Conservation (phyloP, 805 yeast species). For the Clavispora asparagi region DNA sequence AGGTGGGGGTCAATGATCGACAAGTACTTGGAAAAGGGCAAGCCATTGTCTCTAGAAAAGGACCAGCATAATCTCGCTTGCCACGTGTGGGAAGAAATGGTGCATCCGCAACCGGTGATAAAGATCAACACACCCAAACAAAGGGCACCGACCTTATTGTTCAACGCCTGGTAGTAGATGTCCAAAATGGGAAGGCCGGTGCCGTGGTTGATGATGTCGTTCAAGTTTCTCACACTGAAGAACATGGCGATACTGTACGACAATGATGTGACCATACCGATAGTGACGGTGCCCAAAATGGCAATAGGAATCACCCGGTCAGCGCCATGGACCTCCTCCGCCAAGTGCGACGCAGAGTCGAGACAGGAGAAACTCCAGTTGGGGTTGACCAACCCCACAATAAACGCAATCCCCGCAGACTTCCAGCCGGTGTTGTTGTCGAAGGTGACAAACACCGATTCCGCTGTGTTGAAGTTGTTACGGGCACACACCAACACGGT, state of each 20-base stretch:
- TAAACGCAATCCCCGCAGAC: slow-evolving; percentile 16
- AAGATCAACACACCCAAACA: slow-evolving; percentile 31
- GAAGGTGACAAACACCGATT: slow-evolving; percentile 22
- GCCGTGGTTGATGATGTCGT: slow-evolving; percentile 20
- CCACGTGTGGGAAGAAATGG: slow-evolving; percentile 39
- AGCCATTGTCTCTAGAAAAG: slow-evolving; percentile 39
- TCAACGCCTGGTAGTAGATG: slow-evolving; percentile 35
- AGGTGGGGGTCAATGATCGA: slow-evolving; percentile 32
- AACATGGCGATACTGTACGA: slow-evolving; percentile 38
- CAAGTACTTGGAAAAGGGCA: slow-evolving; percentile 37
- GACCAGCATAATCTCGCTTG: slow-evolving; percentile 42
- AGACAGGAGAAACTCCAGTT: slow-evolving; percentile 32
- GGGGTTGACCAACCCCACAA: slow-evolving; percentile 19
- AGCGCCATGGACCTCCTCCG: slow-evolving; percentile 37
- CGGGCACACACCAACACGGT: slow-evolving; percentile 36
- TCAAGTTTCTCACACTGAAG: slow-evolving; percentile 31
- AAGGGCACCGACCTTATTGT: slow-evolving; percentile 30
- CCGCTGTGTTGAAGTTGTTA: slow-evolving; percentile 28
- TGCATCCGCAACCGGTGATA: slow-evolving; percentile 34
- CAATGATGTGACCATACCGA: slow-evolving; percentile 36
- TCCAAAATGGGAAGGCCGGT: slow-evolving; percentile 39
- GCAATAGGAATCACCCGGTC: slow-evolving; percentile 36
- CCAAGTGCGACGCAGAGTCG: slow-evolving; percentile 39
- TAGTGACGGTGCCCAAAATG: slow-evolving; percentile 35
- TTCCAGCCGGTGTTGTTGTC: slow-evolving; percentile 22